Percentiles rank a stretch among this genome's conserved stretches.
phyloP scores from a whole-genome alignment of 345 rosid species.

The Aethionema arabicum region DNA sequence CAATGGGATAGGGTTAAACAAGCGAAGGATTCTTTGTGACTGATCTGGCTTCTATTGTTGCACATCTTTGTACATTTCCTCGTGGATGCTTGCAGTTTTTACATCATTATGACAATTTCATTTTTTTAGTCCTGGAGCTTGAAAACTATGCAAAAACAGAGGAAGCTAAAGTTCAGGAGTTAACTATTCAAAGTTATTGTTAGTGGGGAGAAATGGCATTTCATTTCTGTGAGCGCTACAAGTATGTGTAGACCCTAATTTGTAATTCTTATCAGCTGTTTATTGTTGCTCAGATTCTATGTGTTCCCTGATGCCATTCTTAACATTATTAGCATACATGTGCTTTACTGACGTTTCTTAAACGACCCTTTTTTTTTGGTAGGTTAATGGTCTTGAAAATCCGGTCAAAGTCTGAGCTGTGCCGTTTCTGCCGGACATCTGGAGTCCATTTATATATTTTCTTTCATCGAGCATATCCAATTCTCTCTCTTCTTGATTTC shows the following conservation, averaged over 20 bases:
- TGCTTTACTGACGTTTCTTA: conserved; percentile 24
- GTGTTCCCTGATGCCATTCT: background rate
- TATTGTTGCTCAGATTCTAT: background rate
- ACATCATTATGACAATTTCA: background rate
- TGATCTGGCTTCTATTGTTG: too few relatives aligned
- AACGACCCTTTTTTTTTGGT: conserved; percentile 31
- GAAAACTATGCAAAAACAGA: conserved; percentile 97
- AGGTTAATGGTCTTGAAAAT: conserved; percentile 96
- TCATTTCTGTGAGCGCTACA: conserved; percentile 99
- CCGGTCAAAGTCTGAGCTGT: conserved; percentile 94
- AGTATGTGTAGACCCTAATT: conserved; percentile 45
- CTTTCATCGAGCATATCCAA: conserved; percentile 3
- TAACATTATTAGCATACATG: background rate
- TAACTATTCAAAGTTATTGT: conserved; percentile 92
- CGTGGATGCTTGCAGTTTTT: conserved; percentile 14
- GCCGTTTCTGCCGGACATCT: conserved; percentile 92
- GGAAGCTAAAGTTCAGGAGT: conserved; percentile 93
- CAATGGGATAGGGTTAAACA: background rate
- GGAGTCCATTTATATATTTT: conserved; percentile 38
- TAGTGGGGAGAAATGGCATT: conserved; percentile 99
- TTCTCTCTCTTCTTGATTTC: conserved; percentile 8
- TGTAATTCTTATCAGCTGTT: background rate
- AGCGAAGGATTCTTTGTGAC: conserved; percentile 8
- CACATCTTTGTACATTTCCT: too few relatives aligned
- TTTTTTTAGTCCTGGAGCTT: conserved; percentile 46